Base-by-base conservation (phyloP, 768 basidiomycete species). In the Hirschioporus abietinus region DNA sequence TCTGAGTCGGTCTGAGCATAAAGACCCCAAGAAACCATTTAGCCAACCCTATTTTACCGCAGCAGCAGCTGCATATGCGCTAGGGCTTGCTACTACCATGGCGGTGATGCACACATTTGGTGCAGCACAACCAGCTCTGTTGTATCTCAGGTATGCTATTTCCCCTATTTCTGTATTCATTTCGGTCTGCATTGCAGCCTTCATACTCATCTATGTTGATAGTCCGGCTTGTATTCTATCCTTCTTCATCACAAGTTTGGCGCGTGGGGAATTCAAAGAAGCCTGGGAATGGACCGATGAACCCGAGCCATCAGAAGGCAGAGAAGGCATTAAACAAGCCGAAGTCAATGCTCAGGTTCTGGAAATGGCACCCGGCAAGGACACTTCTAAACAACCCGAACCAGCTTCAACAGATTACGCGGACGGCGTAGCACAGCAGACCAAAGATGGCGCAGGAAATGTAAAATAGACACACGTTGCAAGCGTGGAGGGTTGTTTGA, bases 121-220 rank as follows among this genome's bases (percentile, higher is more conserved):
- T 35, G 82, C 81, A 7, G 94, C 92, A 2, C 96, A 99, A 71
- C 96, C 96, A 0, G 96, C 96, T 1, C 78, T 99, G 65, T 79
- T 99, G 60, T 99, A 98, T 77, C 83, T 99, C 68, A 91, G 90
- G 91, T 91, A 30, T 35, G 58, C 12, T n/a, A n/a, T n/a, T n/a
- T n/a, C n/a, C n/a, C 35, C 27, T 63, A 58, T 17, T 63, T 34
- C 58, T 27, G 64, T n/a, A n/a, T n/a, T n/a, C n/a, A n/a, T 66
- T 25, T n/a, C 30, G 5, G 34, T 63, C 23, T 12, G 35, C 18
- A 57, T 34, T 30, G n/a, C 24, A 12, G 25, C 27, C 61, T 42
- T 42, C 65, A 66, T 63, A 27, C 63, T 6, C 35, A 65, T 30
- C 15, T 24, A 59, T 64, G 15, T 57, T 65, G 20, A 52, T 65